These are phyloP conservation scores for Colletotrichum acutatum DNA, from an alignment of 2,329 filamentous ascomycete genomes.

Conservation along the genomic window DNA sequence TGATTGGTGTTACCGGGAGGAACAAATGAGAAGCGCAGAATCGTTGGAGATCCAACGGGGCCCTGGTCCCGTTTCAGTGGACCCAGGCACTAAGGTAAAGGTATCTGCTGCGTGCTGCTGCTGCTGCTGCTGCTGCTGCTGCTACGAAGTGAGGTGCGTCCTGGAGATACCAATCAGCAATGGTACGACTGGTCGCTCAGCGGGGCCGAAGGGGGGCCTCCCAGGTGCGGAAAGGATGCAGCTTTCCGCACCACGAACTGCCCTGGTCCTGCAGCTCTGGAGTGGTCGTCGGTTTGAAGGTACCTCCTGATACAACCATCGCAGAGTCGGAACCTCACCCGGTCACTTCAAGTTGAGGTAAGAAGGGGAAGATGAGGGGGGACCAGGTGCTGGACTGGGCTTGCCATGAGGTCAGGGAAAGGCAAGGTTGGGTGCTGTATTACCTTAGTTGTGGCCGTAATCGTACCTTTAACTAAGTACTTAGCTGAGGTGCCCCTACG, in stretches of 20 bases:
- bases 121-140: background rate
- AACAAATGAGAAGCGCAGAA: constrained; percentile 21
- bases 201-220: constrained; percentile 12
- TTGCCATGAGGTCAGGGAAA: background rate
- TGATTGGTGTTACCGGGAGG: constrained; percentile 7
- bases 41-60: constrained; percentile 15
- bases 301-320: background rate
- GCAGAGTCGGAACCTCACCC: background rate
- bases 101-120: background rate
- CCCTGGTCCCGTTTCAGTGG: constrained; percentile 12
- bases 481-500: background rate
- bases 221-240: constrained; percentile 12
- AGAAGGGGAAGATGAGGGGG: background rate
- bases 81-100: background rate
- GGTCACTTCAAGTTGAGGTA: background rate
- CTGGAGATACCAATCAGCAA: constrained; percentile 22
- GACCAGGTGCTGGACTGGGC: background rate
- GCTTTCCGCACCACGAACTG: constrained; percentile 21
- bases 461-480: background rate
- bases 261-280: constrained; percentile 8
- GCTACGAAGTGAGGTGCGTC: background rate
- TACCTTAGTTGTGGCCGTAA: background rate
- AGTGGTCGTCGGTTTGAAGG: background rate
- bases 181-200: constrained; percentile 7
- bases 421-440: constrained; percentile 2